Percentiles rank a stretch among this genome's conserved stretches.
phyloP scores from a whole-genome alignment of 495 filamentous ascomycete genomes.

The Pyrenula aspistea region DNA sequence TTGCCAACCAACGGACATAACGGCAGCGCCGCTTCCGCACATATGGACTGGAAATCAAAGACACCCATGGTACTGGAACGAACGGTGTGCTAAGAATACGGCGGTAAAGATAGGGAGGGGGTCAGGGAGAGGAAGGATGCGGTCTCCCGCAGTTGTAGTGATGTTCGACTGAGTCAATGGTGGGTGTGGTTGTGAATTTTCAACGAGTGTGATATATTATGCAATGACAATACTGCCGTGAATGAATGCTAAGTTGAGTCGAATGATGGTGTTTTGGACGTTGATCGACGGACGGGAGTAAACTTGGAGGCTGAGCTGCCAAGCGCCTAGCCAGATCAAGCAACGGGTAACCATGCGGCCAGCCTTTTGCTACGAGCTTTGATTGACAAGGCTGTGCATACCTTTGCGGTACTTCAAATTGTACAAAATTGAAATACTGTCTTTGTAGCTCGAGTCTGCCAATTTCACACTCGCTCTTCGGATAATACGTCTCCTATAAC shows the following conservation, averaged over 20 bases:
- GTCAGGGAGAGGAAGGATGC: background rate
- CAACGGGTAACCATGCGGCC: too few species aligned
- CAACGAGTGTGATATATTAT: background rate
- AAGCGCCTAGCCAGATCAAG: background rate
- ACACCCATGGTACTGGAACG: conserved; percentile 59
- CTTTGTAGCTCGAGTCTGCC: too few species aligned
- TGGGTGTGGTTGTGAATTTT: background rate
- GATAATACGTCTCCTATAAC: too few species aligned
- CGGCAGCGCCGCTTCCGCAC: conserved; percentile 71
- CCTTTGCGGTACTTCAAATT: too few species aligned
- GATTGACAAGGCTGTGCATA: too few species aligned
- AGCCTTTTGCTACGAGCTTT: too few species aligned
- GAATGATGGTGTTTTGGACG: background rate
- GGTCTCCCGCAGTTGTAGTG: background rate
- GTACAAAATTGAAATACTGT: too few species aligned
- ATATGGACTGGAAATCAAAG: conserved; percentile 80
- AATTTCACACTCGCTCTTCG: too few species aligned
- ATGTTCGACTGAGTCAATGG: background rate
- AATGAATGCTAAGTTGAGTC: background rate
- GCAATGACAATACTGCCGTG: background rate
- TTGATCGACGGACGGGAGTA: background rate
- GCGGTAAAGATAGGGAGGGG: background rate
- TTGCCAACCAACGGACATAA: conserved; percentile 77
- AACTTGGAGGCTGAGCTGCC: background rate
- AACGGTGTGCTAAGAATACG: background rate